A percentile compares a stretch with the other conserved stretches of the same genome.
Evolutionary conservation across 345 rosid genomes (phyloP).

Genomic region (Moricandia arvensis): DNA sequence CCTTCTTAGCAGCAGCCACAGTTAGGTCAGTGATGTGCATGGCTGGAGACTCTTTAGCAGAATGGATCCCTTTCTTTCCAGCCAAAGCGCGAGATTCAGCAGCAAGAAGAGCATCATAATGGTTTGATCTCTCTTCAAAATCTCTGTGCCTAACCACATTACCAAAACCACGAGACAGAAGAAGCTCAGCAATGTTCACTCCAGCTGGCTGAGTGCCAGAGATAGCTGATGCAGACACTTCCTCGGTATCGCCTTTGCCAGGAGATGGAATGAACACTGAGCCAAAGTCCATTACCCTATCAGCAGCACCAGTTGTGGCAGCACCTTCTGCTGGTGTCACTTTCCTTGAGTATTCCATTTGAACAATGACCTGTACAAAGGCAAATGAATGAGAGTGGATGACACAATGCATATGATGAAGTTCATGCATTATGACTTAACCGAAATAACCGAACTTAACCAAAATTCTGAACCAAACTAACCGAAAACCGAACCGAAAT

Average conservation of each 20-base stretch:
- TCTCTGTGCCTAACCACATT: slow-evolving; percentile 82
- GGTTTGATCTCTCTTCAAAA: slow-evolving; percentile 94
- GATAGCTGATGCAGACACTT: slow-evolving; percentile 44
- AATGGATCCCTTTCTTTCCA: slow-evolving; percentile 82
- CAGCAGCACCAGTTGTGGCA: slow-evolving; percentile 51
- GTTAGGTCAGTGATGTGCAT: slow-evolving; percentile 81
- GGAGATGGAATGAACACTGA: slow-evolving; percentile 75
- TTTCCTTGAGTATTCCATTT: slow-evolving; percentile 97
- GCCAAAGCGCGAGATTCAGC: slow-evolving; percentile 82
- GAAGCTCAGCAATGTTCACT: slow-evolving; percentile 73
- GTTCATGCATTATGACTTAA: background rate
- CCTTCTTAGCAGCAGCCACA: slow-evolving; percentile 71
- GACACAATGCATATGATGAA: background rate
- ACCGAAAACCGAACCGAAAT: no score
- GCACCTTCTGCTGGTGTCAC: slow-evolving; percentile 63
- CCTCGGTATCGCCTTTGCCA: slow-evolving; percentile 61
- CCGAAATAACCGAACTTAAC: background rate
- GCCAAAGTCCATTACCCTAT: slow-evolving; percentile 89
- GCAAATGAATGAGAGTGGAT: background rate
- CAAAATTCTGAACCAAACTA: background rate
- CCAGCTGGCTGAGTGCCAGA: slow-evolving; percentile 55
- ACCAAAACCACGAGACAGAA: slow-evolving; percentile 79
- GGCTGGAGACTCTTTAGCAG: slow-evolving; percentile 73
- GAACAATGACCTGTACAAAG: slow-evolving; percentile 66
- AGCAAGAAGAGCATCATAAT: slow-evolving; percentile 86